Conservation (phyloP, 352 stramenopile genomes). For the Pythium oligandrum region DNA sequence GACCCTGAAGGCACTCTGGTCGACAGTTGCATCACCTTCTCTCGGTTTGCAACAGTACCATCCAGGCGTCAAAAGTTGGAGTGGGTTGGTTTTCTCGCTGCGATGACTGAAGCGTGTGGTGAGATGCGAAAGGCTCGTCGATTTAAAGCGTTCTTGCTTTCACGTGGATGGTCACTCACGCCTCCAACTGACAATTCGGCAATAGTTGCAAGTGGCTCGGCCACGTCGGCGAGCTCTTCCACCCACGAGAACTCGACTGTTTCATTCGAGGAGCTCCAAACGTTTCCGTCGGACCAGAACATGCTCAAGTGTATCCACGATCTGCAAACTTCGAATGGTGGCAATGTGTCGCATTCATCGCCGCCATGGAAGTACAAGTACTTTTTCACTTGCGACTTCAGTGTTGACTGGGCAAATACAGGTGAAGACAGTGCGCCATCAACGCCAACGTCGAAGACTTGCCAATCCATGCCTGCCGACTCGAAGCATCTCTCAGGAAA, state of each 20-base stretch:
- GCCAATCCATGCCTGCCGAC: not conserved
- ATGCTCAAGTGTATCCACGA: conserved; percentile 74
- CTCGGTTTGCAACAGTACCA: conserved; percentile 12
- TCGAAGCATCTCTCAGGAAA: not conserved
- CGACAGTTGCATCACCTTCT: conserved; percentile 63
- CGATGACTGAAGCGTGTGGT: conserved; percentile 12
- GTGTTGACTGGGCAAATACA: conserved; percentile 43
- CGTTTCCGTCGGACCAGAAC: conserved; percentile 65
- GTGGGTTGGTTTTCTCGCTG: conserved; percentile 14
- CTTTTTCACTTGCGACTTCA: conserved; percentile 66
- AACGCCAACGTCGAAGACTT: not conserved
- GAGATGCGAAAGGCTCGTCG: not conserved
- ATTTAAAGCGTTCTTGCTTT: not conserved
- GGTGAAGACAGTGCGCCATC: not conserved
- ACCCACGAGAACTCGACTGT: no score
- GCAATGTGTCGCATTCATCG: not conserved
- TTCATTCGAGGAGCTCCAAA: conserved; percentile 1
- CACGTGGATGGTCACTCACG: not conserved
- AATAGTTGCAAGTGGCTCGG: no score
- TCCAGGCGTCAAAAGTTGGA: conserved; percentile 6
- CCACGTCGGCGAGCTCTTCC: no score
- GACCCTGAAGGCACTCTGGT: conserved; percentile 18
- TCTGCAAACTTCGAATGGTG: conserved; percentile 17
- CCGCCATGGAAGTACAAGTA: conserved; percentile 74
- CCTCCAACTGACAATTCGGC: no score